Evolutionary conservation across 768 basidiomycete genomes (phyloP), one percentile per base, ranked within the genome.

Genomic region (Pilatotrama ljubarskyi): DNA sequence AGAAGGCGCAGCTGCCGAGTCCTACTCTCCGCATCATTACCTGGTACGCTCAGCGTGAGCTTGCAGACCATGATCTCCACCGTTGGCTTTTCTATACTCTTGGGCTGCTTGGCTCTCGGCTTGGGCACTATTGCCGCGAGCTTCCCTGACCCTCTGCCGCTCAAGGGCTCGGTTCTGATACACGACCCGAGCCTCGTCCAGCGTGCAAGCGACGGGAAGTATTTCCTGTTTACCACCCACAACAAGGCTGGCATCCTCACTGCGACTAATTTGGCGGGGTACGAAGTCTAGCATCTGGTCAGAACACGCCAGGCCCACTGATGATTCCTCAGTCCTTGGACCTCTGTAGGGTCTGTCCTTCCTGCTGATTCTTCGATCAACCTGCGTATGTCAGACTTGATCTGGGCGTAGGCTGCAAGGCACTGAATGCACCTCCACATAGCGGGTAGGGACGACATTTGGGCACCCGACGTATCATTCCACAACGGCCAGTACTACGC

Each of bases 391-490:
- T 37, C 3, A 41, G 20, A 1, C 25, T 17, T 20, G 17, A 14
- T 14, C 2, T 10, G 22, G 11, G 18, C 17, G 15, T 7, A 24
- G 22, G 4, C 20, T 10, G 10, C 20, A 14, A 10, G 18, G 24
- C 29, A 2, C 20, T 44, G 40, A 44, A 32, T 36, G 9, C 25
- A 10, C 24, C 17, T 18, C 14, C 24, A 6, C 20, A 15, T 24
- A 60, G 63, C 63, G 5, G 66, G 66, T 1, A 50, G 49, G 6
- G 63, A 65, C 51, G 64, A 63, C n/a, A 54, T 65, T n/a, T 69
- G 68, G 68, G 68, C 68, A 3, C 68, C 68, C 1, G 68, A 69
- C 49, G 65, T 69, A 6, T 62, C 61, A 15, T 65, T 56, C 48
- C 51, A 66, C 42, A 64, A 64, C 42, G 68, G 66, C 32, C 37